Evolutionary conservation across 371 early-diverging fungal genomes (phyloP).

Genomic region (Phascolomyces articulosus): DNA sequence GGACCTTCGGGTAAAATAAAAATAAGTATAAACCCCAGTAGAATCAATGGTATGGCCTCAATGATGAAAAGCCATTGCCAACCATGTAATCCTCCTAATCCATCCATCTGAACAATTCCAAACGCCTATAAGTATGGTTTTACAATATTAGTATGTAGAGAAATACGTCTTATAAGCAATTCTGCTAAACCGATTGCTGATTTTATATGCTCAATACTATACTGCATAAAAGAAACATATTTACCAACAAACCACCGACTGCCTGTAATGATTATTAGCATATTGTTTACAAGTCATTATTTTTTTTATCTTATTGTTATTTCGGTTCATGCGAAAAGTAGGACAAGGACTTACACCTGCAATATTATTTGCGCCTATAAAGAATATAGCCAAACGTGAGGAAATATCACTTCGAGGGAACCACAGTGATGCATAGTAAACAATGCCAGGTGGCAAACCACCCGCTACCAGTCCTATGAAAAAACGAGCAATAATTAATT

Average conservation of each 20-base stretch:
- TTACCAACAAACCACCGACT: constrained; percentile 53
- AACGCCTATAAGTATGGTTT: constrained; percentile 47
- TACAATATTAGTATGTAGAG: background rate
- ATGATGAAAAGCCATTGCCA: constrained; percentile 78
- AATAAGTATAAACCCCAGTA: constrained; percentile 58
- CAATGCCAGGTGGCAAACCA: constrained; percentile 18
- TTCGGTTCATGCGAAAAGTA: no score
- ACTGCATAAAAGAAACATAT: no score
- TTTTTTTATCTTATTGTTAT: no score
- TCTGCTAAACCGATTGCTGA: no score
- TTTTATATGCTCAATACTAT: no score
- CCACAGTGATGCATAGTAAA: constrained; percentile 54
- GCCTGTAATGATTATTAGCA: no score
- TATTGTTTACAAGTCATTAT: no score
- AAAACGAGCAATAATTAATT: constrained; percentile 62
- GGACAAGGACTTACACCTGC: constrained; percentile 76
- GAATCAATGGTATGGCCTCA: constrained; percentile 69
- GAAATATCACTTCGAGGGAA: constrained; percentile 66
- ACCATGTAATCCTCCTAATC: constrained; percentile 39
- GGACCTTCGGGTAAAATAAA: constrained; percentile 75
- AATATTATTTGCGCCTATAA: constrained; percentile 51
- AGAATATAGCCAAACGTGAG: constrained; percentile 70
- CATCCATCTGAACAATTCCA: constrained; percentile 61
- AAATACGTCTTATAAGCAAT: no score
- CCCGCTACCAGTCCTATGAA: constrained; percentile 70